A percentile compares a stretch with the other conserved stretches of the same genome.
Conservation (phyloP, 306 rosid species). For the Prunus mira region DNA sequence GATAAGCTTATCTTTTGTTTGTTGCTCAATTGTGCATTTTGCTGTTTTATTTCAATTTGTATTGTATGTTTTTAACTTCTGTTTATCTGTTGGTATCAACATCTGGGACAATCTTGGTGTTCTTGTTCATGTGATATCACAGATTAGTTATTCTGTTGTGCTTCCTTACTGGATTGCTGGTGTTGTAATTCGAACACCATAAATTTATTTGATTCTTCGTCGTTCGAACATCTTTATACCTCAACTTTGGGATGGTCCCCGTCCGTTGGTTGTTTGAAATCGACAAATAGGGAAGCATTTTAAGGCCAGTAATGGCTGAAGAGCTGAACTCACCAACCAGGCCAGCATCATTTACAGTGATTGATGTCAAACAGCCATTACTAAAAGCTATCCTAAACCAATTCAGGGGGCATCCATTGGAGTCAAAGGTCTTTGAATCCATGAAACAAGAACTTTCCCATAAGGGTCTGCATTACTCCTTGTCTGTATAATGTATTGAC, state of each 20-base stretch:
- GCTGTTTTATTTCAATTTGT: too few species aligned
- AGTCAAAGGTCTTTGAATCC: slow-evolving; percentile 57
- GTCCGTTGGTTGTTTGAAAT: slow-evolving; percentile 58
- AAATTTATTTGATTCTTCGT: background rate
- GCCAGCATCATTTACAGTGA: slow-evolving; percentile 50
- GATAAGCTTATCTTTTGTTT: too few species aligned
- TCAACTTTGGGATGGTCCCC: slow-evolving; percentile 46
- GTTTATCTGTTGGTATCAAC: too few species aligned
- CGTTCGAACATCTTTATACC: slow-evolving; percentile 18
- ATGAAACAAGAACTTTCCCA: slow-evolving; percentile 50
- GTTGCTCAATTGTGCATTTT: too few species aligned
- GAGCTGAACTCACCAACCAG: slow-evolving; percentile 62
- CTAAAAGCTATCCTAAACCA: slow-evolving; percentile 60
- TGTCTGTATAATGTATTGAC: slow-evolving; percentile 21
- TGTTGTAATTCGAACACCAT: too few species aligned
- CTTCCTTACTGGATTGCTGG: too few species aligned
- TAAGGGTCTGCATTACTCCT: slow-evolving; percentile 55
- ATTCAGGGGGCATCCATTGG: slow-evolving; percentile 67
- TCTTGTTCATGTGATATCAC: too few species aligned
- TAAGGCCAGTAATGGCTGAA: slow-evolving; percentile 49
- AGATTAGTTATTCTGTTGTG: too few species aligned
- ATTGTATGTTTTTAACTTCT: too few species aligned
- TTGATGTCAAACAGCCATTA: slow-evolving; percentile 52
- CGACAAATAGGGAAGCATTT: slow-evolving; percentile 59
- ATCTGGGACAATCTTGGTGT: too few species aligned